phyloP scores from a whole-genome alignment of 352 stramenopile genomes.

The Phytopythium litorale region DNA sequence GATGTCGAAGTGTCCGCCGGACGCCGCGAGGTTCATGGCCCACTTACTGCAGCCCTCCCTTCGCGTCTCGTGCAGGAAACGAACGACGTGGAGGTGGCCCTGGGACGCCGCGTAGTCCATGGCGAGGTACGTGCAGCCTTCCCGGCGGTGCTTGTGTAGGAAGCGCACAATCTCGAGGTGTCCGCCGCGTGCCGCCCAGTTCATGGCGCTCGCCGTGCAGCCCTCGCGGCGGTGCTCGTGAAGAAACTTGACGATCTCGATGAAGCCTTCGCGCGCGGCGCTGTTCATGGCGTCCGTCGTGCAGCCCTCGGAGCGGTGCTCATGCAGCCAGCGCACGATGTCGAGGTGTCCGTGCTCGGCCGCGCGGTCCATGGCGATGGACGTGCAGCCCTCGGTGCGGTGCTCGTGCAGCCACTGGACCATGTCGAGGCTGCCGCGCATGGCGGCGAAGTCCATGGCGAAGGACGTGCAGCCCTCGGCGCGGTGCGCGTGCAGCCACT shows the following conservation, averaged over 20 bases:
- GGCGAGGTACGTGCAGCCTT: constrained; percentile 15
- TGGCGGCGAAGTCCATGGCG: constrained; percentile 17
- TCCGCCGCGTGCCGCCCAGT: constrained; percentile 13
- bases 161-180: constrained; percentile 16
- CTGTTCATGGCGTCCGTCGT: constrained; percentile 14
- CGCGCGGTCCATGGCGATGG: constrained; percentile 12
- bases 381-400: constrained; percentile 8
- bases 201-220: constrained; percentile 13
- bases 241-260: constrained; percentile 11
- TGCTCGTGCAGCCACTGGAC: constrained; percentile 12
- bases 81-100: constrained; percentile 13
- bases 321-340: constrained; percentile 12
- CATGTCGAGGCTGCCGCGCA: constrained; percentile 13
- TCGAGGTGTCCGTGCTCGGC: constrained; percentile 11
- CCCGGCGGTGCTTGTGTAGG: constrained; percentile 7
- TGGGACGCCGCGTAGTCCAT: constrained; percentile 19
- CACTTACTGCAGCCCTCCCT: constrained; percentile 12
- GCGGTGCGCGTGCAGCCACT: constrained; percentile 12
- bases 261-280: constrained; percentile 9
- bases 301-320: constrained; percentile 10
- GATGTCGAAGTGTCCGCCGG: constrained; percentile 11
- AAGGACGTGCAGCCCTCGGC: constrained; percentile 11
- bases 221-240: constrained; percentile 11
- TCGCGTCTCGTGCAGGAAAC: constrained; percentile 12
- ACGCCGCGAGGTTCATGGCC: constrained; percentile 18